These are phyloP conservation scores for Candida coquimbonensis DNA, from an alignment of 805 yeast genomes.

Conservation along the genomic window DNA sequence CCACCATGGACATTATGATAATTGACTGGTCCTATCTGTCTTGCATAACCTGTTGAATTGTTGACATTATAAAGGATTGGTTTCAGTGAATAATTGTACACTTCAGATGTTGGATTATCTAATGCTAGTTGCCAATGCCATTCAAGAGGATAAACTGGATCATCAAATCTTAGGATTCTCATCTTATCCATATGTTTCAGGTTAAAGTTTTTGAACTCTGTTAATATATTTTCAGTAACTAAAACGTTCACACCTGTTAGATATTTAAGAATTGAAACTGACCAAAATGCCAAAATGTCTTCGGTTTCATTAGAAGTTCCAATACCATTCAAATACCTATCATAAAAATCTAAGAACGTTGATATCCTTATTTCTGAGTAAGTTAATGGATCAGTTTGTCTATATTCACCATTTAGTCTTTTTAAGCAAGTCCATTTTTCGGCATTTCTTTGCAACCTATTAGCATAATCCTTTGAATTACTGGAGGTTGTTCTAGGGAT, in stretches of 20 bases:
- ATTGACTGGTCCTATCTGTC: constrained; percentile 18
- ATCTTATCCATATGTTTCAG: constrained; percentile 11
- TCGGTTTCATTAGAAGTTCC: constrained; percentile 1
- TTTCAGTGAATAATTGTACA: constrained; percentile 13
- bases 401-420: constrained; percentile 7
- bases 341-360: constrained; percentile 16
- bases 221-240: constrained; percentile 10
- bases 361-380: constrained; percentile 13
- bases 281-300: constrained; percentile 16
- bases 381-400: constrained; percentile 12
- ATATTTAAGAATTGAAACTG: constrained; percentile 17
- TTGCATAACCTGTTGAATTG: not conserved
- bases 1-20: constrained; percentile 18
- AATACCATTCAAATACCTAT: constrained; percentile 4
- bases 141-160: constrained; percentile 11
- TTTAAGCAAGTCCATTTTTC: constrained; percentile 15
- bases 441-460: constrained; percentile 3
- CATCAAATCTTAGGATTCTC: constrained; percentile 11
- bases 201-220: constrained; percentile 17
- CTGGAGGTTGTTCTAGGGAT: too few species aligned
- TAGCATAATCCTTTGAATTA: constrained; percentile 1
- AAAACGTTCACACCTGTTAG: constrained; percentile 13
- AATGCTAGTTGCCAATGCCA: constrained; percentile 23
- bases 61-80: constrained; percentile 12
- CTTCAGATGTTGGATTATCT: constrained; percentile 17